Percentiles rank a stretch among this genome's conserved stretches.
These are phyloP conservation scores for Talaromyces piceae DNA, from an alignment of 2,329 filamentous ascomycete species.

Conservation along the genomic window DNA sequence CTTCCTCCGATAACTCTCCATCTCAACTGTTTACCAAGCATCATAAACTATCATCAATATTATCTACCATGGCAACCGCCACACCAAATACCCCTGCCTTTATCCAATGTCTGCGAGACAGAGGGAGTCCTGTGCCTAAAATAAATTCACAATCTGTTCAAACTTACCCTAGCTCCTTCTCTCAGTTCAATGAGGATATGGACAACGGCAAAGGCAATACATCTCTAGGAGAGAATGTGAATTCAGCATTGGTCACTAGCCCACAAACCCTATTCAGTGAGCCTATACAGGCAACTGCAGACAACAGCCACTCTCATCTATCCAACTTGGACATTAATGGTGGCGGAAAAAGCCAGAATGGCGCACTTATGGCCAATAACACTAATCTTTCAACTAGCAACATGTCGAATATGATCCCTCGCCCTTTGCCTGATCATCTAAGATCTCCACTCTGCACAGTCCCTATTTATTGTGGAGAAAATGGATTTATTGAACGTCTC, in stretches of 20 bases:
- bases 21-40: conserved; percentile 1
- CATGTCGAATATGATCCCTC: not conserved
- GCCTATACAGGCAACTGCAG: not conserved
- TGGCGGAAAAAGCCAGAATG: not conserved
- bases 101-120: conserved; percentile 1
- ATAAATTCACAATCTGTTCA: not conserved
- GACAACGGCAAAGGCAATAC: conserved; percentile 2
- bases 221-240: not conserved
- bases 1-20: not conserved
- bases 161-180: not conserved
- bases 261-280: not conserved
- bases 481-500: conserved; percentile 5
- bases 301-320: not conserved
- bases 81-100: not conserved
- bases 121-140: conserved; percentile 6
- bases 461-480: conserved; percentile 19
- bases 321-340: too few species aligned
- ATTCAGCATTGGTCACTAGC: not conserved
- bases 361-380: not conserved
- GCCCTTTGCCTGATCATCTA: not conserved
- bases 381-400: not conserved
- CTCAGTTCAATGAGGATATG: not conserved
- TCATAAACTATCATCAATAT: not conserved
- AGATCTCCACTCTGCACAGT: conserved; percentile 20
- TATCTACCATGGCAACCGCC: conserved; percentile 1